Percentiles rank a stretch among this genome's conserved stretches.
Evolutionary conservation across 345 rosid species (phyloP).

Genomic region (Melastoma malabathricum): DNA sequence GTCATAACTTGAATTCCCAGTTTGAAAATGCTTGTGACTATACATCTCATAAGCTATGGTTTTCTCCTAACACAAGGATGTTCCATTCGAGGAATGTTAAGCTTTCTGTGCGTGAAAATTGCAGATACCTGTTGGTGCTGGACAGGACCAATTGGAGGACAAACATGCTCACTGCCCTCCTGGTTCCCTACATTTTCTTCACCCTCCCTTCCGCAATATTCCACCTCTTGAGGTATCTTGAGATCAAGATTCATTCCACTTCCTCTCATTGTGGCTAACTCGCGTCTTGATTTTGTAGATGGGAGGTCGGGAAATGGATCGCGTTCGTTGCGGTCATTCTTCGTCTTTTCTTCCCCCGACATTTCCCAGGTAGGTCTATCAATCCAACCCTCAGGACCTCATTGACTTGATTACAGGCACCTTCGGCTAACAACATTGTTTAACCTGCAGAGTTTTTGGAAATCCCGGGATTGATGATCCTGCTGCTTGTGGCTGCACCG

Average conservation of each 20-base stretch:
- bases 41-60: too few relatives aligned
- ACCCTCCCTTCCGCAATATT: slow-evolving; percentile 65
- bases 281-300: slow-evolving; percentile 22
- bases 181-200: slow-evolving; percentile 80
- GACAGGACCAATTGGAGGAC: slow-evolving; percentile 96
- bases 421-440: neutral
- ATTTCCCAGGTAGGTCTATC: slow-evolving; percentile 51
- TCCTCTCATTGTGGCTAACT: neutral
- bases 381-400: neutral
- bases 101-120: neutral
- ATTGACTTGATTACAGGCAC: neutral
- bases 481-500: slow-evolving; percentile 62
- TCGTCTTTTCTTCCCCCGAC: slow-evolving; percentile 64
- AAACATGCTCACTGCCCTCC: slow-evolving; percentile 76
- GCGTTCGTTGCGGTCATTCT: slow-evolving; percentile 62
- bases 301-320: slow-evolving; percentile 84
- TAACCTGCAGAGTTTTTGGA: slow-evolving; percentile 48
- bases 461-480: slow-evolving; percentile 67
- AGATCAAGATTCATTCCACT: neutral
- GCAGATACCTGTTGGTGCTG: slow-evolving; percentile 71
- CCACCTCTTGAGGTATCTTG: slow-evolving; percentile 41
- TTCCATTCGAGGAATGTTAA: too few relatives aligned
- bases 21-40: too few relatives aligned
- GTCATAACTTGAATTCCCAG: too few relatives aligned
- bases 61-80: too few relatives aligned